phyloP scores from a whole-genome alignment of 2,329 filamentous ascomycete species.

The Fusarium dimerum region DNA sequence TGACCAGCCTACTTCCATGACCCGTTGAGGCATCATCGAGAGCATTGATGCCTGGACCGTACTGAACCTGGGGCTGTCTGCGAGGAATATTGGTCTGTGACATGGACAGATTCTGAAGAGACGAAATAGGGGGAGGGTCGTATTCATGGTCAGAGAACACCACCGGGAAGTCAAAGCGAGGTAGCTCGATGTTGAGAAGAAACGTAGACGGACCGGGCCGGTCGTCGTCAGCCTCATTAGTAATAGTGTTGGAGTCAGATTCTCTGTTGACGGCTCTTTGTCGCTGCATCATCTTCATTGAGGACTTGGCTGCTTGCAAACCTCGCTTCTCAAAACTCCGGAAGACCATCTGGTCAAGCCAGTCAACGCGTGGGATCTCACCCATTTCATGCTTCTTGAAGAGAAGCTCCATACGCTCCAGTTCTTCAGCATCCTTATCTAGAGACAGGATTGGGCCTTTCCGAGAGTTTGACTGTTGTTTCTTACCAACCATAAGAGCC shows the following conservation, averaged over 20 bases:
- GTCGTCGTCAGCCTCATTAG: slow-evolving; percentile 46
- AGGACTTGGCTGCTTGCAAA: slow-evolving; percentile 62
- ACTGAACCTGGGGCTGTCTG: slow-evolving; percentile 83
- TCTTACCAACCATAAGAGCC: slow-evolving; percentile 58
- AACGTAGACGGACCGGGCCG: slow-evolving; percentile 60
- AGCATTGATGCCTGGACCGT: slow-evolving; percentile 84
- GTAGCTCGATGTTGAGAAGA: slow-evolving; percentile 85
- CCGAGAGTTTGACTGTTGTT: slow-evolving; percentile 48
- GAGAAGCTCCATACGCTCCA: slow-evolving; percentile 83
- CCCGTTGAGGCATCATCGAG: slow-evolving; percentile 53
- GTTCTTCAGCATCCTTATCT: slow-evolving; percentile 77
- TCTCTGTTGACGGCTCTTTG: slow-evolving; percentile 46
- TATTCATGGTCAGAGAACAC: slow-evolving; percentile 97
- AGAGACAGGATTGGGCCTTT: slow-evolving; percentile 51
- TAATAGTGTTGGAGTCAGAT: slow-evolving; percentile 26
- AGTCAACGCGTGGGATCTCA: slow-evolving; percentile 88
- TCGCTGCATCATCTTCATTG: slow-evolving; percentile 58
- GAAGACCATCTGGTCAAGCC: slow-evolving; percentile 95
- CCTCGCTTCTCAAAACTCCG: slow-evolving; percentile 81
- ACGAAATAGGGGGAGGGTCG: slow-evolving; percentile 77
- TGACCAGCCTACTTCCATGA: slow-evolving; percentile 65
- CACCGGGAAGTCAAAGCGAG: slow-evolving; percentile 91
- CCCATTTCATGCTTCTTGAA: slow-evolving; percentile 99
- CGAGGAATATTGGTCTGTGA: slow-evolving; percentile 72
- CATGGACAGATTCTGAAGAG: slow-evolving; percentile 58